Evolutionary conservation across 768 basidiomycete species (phyloP), one percentile per base, ranked within the genome.

Genomic region (Podaxis mareebaensis): DNA sequence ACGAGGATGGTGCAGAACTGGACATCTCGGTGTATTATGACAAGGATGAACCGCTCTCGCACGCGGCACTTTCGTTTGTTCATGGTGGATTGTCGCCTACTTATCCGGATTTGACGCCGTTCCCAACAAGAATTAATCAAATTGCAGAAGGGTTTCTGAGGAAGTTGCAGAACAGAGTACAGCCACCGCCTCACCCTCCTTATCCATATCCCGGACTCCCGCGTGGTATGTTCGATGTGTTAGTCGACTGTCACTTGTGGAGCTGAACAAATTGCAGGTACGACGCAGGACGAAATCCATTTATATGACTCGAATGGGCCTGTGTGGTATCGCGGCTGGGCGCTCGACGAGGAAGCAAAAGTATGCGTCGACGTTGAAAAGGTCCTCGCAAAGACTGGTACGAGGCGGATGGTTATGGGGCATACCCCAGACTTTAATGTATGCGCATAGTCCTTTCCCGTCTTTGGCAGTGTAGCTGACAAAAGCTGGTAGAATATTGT

Each of bases 281-380:
- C 92, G 4, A 90, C 90, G 0, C 67, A 67, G 0, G 88, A 87
- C 63, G 95, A 98, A 74, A 70, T 78, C 6, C 81, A 84, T 38
- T 71, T 98, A 39, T 97, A 96, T 69, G 83, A 81, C 24, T 70
- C 81, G 1, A 85, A 93, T 48, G 96, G 96, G 0, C 95, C 95
- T 3, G 74, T 96, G 51, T 98, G 97, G 97, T 97, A 95, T 73
- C 84, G 97, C 11, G 95, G 95, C 1, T 95, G 95, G 87, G 96
- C 96, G 15, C 79, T 86, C 56, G 87, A 89, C 12, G 75, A 78
- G 26, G 93, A 96, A 57, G 83, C 83, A 61, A 78, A 79, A 56
- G 85, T 85, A 3, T 99, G 97, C 73, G 72, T 68, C 1, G 81
- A 85, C 39, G 94, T 94, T 0, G 88, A 92, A 63, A 75, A 79